Evolutionary conservation across 1,284 basidiomycete genomes (phyloP), one percentile per base, ranked within the genome.

Genomic region (Pascua sp.): DNA sequence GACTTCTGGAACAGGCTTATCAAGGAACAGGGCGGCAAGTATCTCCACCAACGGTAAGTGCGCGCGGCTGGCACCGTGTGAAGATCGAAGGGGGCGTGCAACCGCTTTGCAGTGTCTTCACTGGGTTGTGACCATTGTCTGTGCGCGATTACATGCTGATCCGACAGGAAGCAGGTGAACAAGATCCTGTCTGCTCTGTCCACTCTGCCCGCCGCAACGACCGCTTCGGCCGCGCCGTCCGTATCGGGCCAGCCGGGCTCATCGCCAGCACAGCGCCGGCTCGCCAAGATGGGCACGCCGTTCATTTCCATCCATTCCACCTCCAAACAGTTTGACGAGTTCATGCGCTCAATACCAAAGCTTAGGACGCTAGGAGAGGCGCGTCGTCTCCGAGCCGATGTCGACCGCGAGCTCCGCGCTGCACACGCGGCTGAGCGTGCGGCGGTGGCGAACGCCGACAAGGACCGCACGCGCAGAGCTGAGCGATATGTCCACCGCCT

Each of bases 1-100:
- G 95, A 98, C 75, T 96, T 96, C 65, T 97, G 93, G 91, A 98
- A 98, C 77, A 82, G 86, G 54, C 84, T 86, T 47, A 89, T 98
- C 53, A 93, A 97, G 72, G 87, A 93, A 45, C 67, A 66, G 56
- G 75, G 70, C 1, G 71, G 69, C 16, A 62, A 63, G 54, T 73
- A 73, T 47, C 66, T 77, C 18, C 68, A 72, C 38, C 69, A 75
- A 53, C 68, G 71, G 69, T 71, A 51, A 49, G 69, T 60, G 9
- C 11, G 24, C 37, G 12, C 18, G 4, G 38, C 18, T 7, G 8
- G 42, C 17, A 43, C 24, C 24, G 4, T 11, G 5, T 42, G n/a
- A 8, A 7, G 11, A 24, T 48, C 37, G 44, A 54, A 12, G n/a
- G 4, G 12, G 41, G 41, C 41, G 24, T 32, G 24, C 17, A 32